Evolutionary conservation across 1,284 basidiomycete genomes (phyloP).

Genomic region (Moesziomyces globuligerus): DNA sequence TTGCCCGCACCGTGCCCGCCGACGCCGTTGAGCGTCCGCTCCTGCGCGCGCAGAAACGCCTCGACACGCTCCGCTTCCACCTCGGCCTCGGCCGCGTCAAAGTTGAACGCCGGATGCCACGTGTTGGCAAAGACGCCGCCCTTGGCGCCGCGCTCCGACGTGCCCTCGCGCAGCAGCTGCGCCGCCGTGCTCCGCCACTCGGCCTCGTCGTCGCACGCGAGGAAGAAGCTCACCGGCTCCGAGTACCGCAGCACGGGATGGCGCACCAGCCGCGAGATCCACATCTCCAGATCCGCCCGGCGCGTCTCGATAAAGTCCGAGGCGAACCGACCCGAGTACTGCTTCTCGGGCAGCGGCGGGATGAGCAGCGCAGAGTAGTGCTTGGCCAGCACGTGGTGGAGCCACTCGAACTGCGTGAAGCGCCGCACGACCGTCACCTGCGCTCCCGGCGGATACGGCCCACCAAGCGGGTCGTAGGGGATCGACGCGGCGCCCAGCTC

Average conservation of each 20-base stretch:
- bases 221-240: conserved; percentile 82
- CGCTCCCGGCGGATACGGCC: conserved; percentile 34
- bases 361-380: conserved; percentile 79
- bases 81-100: conserved; percentile 70
- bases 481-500: not conserved
- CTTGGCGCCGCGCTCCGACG: not conserved
- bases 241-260: conserved; percentile 82
- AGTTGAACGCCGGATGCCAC: conserved; percentile 83
- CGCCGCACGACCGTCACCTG: conserved; percentile 74
- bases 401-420: conserved; percentile 83
- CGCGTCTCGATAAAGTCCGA: conserved; percentile 83
- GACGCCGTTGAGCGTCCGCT: conserved; percentile 48
- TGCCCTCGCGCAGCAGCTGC: conserved; percentile 9
- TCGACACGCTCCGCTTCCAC: conserved; percentile 44
- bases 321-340: conserved; percentile 81
- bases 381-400: conserved; percentile 76
- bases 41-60: conserved; percentile 32
- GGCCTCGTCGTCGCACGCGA: conserved; percentile 66
- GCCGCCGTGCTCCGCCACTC: conserved; percentile 34
- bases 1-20: conserved; percentile 36
- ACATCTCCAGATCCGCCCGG: conserved; percentile 80
- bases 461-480: conserved; percentile 51
- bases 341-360: conserved; percentile 83
- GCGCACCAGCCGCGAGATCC: conserved; percentile 76
- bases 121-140: conserved; percentile 77